phyloP scores from a whole-genome alignment of 768 basidiomycete species.

The Dendrothele bispora region DNA sequence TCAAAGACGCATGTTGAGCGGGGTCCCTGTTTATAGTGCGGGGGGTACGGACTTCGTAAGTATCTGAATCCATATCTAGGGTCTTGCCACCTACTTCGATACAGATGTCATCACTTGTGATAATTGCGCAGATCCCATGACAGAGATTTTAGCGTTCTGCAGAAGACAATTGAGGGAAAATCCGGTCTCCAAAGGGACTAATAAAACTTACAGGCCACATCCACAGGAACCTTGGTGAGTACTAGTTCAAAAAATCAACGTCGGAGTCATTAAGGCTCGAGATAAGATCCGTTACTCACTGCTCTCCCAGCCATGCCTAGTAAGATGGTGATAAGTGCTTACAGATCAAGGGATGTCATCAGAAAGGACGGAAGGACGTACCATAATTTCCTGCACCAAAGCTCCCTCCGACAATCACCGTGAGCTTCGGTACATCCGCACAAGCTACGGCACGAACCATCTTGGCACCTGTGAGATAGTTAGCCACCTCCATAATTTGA shows the following conservation, averaged over 20 bases:
- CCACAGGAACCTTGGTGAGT: conserved; percentile 94
- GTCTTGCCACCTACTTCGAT: conserved; percentile 56
- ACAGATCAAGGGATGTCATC: conserved; percentile 5
- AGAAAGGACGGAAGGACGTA: conserved; percentile 27
- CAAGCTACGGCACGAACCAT: conserved; percentile 96
- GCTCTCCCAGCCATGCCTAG: conserved; percentile 91
- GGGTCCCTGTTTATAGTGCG: conserved; percentile 68
- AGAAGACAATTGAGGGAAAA: not conserved
- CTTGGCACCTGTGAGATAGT: conserved; percentile 61
- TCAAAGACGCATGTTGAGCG: conserved; percentile 69
- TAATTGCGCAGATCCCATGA: conserved; percentile 94
- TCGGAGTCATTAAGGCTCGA: conserved; percentile 1
- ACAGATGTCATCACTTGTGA: conserved; percentile 92
- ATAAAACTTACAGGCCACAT: conserved; percentile 86
- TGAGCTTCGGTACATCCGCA: conserved; percentile 92
- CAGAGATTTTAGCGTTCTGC: conserved; percentile 88
- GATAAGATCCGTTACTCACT: conserved; percentile 47
- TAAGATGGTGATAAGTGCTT: conserved; percentile 12
- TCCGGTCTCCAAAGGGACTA: not conserved
- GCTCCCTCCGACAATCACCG: conserved; percentile 89
- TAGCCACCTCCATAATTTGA: not conserved
- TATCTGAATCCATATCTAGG: not conserved
- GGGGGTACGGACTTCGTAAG: not conserved
- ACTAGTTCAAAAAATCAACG: conserved; percentile 43
- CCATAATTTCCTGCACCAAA: conserved; percentile 97